Percentiles rank a stretch among this genome's conserved stretches.
Conservation (phyloP, 75 land plant species). For the Pinus albicaulis region DNA sequence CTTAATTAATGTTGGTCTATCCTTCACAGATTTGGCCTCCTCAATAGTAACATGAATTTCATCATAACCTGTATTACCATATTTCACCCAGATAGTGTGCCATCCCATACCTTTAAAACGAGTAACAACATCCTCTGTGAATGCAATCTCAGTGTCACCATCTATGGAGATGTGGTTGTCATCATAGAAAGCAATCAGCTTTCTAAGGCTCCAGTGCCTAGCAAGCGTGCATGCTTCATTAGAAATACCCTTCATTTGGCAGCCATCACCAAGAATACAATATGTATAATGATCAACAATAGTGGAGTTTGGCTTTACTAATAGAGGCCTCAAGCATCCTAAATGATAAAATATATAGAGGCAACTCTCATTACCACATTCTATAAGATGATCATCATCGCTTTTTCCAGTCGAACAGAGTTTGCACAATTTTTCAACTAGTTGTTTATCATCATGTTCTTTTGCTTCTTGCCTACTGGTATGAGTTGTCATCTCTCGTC, state of each 20-base stretch:
- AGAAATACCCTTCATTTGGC: constrained; percentile 93
- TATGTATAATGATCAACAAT: constrained; percentile 98
- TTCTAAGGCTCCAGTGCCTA: constrained; percentile 94
- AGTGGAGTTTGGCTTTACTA: too few relatives aligned
- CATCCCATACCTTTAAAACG: constrained; percentile 93
- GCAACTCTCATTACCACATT: too few relatives aligned
- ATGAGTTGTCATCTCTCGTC: too few relatives aligned
- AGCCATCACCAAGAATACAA: constrained; percentile 89
- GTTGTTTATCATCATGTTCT: too few relatives aligned
- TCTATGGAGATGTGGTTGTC: constrained; percentile 99
- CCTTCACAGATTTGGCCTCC: constrained; percentile 42
- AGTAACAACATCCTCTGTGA: constrained; percentile 74
- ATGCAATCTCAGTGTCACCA: constrained; percentile 94
- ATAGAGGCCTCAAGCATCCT: too few relatives aligned
- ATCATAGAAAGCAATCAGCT: constrained; percentile 93
- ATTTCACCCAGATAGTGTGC: constrained; percentile 92
- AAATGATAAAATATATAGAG: too few relatives aligned
- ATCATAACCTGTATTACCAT: constrained; percentile 41
- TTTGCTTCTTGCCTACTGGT: too few relatives aligned
- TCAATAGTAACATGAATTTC: constrained; percentile 29
- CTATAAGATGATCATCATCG: too few relatives aligned
- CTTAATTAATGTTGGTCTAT: constrained; percentile 45
- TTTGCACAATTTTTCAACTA: too few relatives aligned
- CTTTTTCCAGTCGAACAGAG: too few relatives aligned
- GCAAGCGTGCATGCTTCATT: constrained; percentile 91